Evolutionary conservation across 2,329 filamentous ascomycete species (phyloP).

Genomic region (Scedosporium aurantiacum): DNA sequence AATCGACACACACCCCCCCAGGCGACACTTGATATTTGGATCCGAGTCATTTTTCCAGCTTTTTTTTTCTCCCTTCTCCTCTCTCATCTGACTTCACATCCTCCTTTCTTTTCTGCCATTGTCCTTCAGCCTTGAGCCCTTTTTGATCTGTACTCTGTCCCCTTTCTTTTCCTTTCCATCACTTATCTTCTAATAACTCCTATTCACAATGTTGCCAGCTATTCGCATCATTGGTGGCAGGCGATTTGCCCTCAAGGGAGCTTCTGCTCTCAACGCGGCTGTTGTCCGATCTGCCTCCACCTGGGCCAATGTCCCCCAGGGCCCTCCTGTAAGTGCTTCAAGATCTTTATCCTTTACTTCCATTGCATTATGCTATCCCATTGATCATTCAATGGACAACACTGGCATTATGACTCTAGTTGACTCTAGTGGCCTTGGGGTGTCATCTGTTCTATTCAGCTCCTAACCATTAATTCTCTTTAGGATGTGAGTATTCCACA

Average conservation of each 20-base stretch:
- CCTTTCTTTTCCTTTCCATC: constrained; percentile 7
- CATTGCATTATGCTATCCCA: neutral
- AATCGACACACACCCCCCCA: neutral
- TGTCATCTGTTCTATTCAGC: neutral
- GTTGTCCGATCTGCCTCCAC: constrained; percentile 53
- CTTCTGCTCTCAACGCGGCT: constrained; percentile 28
- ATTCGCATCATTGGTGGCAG: constrained; percentile 32
- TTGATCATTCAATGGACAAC: neutral
- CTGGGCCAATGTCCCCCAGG: constrained; percentile 86
- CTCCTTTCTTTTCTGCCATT: constrained; percentile 11
- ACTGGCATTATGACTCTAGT: neutral
- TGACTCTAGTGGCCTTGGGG: neutral
- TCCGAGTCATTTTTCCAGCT: constrained; percentile 2
- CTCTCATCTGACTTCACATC: neutral
- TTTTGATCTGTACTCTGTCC: constrained; percentile 12
- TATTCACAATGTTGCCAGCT: constrained; percentile 33
- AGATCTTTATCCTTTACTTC: neutral
- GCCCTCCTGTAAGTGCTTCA: constrained; percentile 66
- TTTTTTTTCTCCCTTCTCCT: constrained; percentile 8
- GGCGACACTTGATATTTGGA: neutral
- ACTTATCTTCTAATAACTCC: constrained; percentile 8
- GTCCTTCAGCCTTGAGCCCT: neutral
- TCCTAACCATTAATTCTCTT: neutral
- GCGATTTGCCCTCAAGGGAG: constrained; percentile 23
- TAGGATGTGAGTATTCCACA: constrained; percentile 7